phyloP scores from a whole-genome alignment of 2,329 filamentous ascomycete species.

The Pseudocercospora musae region DNA sequence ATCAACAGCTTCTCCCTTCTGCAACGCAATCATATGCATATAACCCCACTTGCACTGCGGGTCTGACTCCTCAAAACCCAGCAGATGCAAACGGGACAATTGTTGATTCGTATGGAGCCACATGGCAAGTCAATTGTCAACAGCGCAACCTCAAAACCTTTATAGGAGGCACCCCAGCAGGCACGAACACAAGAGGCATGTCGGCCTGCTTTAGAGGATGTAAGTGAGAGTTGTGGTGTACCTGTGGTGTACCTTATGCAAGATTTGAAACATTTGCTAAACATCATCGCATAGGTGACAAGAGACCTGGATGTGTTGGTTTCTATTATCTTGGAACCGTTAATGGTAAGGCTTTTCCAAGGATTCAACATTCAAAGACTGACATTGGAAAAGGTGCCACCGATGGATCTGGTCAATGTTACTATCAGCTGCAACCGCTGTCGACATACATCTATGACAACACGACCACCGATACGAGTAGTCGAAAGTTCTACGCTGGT shows the following conservation, averaged over 20 bases:
- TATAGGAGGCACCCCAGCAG: neutral
- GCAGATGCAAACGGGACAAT: conserved; percentile 16
- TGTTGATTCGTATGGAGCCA: conserved; percentile 16
- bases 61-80: conserved; percentile 1
- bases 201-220: conserved; percentile 22
- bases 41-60: neutral
- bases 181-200: conserved; percentile 17
- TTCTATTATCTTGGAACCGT: conserved; percentile 14
- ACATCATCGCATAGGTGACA: neutral
- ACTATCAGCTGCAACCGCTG: neutral
- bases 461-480: neutral
- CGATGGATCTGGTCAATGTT: conserved; percentile 8
- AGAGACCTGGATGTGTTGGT: conserved; percentile 12
- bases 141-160: conserved; percentile 4
- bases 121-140: conserved; percentile 18
- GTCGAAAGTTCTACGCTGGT: neutral
- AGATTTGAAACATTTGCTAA: neutral
- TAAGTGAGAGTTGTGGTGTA: neutral
- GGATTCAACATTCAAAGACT: neutral
- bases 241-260: neutral
- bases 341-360: conserved; percentile 2
- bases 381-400: conserved; percentile 1
- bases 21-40: conserved; percentile 18
- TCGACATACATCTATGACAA: neutral
- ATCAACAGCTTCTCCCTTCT: neutral